Base-by-base conservation (phyloP, 179 eudicot genomes). In the Heliamphora pulchella region DNA sequence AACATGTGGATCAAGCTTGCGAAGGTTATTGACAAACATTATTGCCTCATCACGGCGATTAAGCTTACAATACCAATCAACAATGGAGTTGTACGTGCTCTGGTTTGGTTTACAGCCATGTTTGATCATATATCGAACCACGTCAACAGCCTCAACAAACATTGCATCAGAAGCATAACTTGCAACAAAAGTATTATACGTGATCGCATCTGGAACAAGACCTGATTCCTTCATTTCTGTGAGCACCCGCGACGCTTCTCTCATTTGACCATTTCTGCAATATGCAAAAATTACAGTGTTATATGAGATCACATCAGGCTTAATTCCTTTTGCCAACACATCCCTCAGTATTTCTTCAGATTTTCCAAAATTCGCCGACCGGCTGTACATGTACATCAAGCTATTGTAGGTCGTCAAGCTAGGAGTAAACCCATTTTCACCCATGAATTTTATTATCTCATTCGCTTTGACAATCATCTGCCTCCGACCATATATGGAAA, bases 251-350 rank as follows among this genome's bases (percentile, higher is more conserved):
- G 89, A 90, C 59, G 98, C 98, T 82, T 95, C 97, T 75, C 62
- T 85, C 90, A 90, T 86, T 59, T 86, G 89, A 54, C 93, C 91
- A 83, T 87, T 88, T 85, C 90, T 89, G 85, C 97, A 91, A 82
- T 95, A 93, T n/a, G 92, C 98, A 84, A 84, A 85, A 65, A 95
- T 91, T 41, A 90, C 89, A 67, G 98, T 93, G 77, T 93, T 95
- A 79, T 89, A 95, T 64, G 97, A 93, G 79, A 95, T 93, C 15
- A 87, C 85, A 85, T 95, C 97, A 47, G 95, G 97, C 78, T 88
- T 87, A 81, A 92, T 73, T 75, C 97, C 96, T 79, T 88, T 85
- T 53, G 85, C 86, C 78, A 88, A 62, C 59, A 95, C 80, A 78
- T 90, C 91, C 86, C 86, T 87, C 79, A 93, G 77, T 17, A 89